phyloP scores from a whole-genome alignment of 495 filamentous ascomycete species.

The Aspergillus saccharolyticus region DNA sequence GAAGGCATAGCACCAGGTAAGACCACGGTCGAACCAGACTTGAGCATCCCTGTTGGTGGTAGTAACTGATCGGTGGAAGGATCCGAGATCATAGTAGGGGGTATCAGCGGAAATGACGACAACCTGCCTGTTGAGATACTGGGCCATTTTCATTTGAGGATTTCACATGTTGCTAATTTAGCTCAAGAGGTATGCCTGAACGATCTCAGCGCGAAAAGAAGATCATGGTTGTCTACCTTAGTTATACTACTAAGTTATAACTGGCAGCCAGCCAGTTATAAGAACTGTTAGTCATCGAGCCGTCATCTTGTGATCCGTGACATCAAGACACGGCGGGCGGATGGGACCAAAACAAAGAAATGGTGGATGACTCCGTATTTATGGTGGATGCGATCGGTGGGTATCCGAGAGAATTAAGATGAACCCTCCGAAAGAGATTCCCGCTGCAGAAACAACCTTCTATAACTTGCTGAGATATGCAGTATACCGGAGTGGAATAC shows the following conservation, averaged over 20 bases:
- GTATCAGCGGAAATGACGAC: background rate
- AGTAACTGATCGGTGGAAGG: conserved; percentile 41
- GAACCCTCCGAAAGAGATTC: background rate
- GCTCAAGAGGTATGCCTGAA: background rate
- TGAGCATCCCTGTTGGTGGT: conserved; percentile 29
- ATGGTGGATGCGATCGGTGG: background rate
- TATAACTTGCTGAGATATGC: too few relatives aligned
- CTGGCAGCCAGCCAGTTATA: background rate
- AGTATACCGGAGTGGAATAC: too few relatives aligned
- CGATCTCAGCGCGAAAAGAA: too few relatives aligned
- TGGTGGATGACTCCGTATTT: background rate
- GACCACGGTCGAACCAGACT: conserved; percentile 26
- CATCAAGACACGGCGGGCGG: background rate
- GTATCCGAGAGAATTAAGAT: background rate
- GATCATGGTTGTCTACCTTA: background rate
- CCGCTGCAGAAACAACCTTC: too few relatives aligned
- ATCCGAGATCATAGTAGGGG: conserved; percentile 52
- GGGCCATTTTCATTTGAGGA: background rate
- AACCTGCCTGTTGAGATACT: background rate
- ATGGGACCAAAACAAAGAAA: background rate
- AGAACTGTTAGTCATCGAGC: background rate
- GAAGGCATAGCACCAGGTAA: conserved; percentile 28
- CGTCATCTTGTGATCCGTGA: background rate
- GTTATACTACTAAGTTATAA: too few relatives aligned
- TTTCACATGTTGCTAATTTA: background rate